Evolutionary conservation across 148 eudicot genomes (phyloP).

Genomic region (Cornus kousa): DNA sequence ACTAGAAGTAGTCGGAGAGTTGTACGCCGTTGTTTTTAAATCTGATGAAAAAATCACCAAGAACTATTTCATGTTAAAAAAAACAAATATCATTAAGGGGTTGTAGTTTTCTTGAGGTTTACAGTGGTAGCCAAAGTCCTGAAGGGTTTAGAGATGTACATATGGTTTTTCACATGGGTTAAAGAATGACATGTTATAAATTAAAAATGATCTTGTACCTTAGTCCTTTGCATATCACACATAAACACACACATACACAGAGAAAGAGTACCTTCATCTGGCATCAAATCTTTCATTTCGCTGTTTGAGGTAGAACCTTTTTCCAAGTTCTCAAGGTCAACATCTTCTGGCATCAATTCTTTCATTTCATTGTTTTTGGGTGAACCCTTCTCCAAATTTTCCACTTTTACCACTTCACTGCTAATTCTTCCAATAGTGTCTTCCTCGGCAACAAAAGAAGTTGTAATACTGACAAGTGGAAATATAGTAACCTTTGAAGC

Average conservation of each 20-base stretch:
- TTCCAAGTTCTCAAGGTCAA: conserved; percentile 33
- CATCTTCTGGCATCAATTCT: conserved; percentile 25
- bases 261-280: conserved; percentile 22
- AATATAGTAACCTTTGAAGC: conserved; percentile 81
- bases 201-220: neutral
- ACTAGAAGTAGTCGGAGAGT: conserved; percentile 9
- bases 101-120: neutral
- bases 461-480: conserved; percentile 89
- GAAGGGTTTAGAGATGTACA: neutral
- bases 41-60: conserved; percentile 16
- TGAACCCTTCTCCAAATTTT: conserved; percentile 28
- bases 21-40: conserved; percentile 20
- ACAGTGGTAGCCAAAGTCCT: neutral
- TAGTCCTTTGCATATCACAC: neutral
- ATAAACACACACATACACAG: neutral
- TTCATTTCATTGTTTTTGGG: conserved; percentile 15
- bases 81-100: neutral
- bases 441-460: conserved; percentile 95
- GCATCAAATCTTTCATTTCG: conserved; percentile 15
- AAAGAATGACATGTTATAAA: too few species aligned
- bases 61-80: neutral
- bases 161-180: neutral
- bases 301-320: conserved; percentile 26
- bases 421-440: conserved; percentile 39
- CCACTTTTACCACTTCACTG: conserved; percentile 13